Base-by-base conservation (phyloP, 2,329 filamentous ascomycete species). In the Sporothrix variecibatus region DNA sequence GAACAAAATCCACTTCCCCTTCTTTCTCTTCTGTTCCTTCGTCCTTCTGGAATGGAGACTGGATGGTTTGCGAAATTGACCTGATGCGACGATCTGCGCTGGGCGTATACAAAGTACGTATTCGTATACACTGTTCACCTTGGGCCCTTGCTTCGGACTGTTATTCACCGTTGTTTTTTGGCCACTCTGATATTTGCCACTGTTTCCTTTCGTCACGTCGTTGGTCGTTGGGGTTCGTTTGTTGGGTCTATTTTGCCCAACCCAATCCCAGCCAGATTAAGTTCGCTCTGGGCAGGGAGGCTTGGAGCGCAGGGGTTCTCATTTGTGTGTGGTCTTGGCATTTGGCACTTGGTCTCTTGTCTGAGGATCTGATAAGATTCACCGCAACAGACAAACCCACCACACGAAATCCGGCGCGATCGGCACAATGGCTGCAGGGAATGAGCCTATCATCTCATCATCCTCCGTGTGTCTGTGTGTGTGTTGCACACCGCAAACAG, bases 311-410 rank as follows among this genome's bases (percentile, higher is more conserved):
- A 51, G 43, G 65, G 43, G 43, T 51, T 20, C 11, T 43, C 1
- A 1, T 51, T 34, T 56, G 43, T 56, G 46, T 15, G 26, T 23
- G 65, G 43, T 51, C 67, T 69, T 72, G 40, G 69, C 34, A 62
- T 46, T 46, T 38, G 9, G 20, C 8, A n/a, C 20, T 60, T 12
- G 8, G 20, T 26, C 17, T n/a, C 49, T 72, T 72, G 70, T 72
- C 56, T 51, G 58, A 53, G 28, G 70, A 72, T 64, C 70, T 51
- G 70, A 72, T 72, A 72, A 72, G 70, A 72, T 64, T 72, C 56
- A 51, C 70, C 70, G 20, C 17, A 49, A 72, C 17, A 53, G 56
- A 40, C 34, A 40, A n/a, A 34, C 65, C 64, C 23, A 56, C 53
- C 43, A 69, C 4, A 23, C 28, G 31, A n/a, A 51, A 67, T 67